Conservation (phyloP, 169 alveolate genomes). For the Amoebophrya sp. region DNA sequence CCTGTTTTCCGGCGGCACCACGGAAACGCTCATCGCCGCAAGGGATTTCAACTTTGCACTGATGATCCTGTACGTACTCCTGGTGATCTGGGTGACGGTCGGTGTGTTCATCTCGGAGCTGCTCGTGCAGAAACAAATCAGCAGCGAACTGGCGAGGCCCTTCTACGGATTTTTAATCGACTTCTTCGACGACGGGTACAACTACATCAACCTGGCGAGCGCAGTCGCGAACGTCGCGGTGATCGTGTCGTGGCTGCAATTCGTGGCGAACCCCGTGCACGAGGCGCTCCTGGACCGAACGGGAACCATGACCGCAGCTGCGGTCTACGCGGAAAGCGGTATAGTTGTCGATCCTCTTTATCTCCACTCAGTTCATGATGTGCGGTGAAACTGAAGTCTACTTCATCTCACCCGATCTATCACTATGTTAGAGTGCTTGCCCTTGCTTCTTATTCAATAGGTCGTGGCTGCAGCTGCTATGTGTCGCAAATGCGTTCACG, state of each 20-base stretch:
- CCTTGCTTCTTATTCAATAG: not conserved
- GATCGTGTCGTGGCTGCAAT: not conserved
- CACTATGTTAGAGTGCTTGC: not conserved
- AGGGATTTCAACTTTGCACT: not conserved
- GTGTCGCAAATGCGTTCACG: not conserved
- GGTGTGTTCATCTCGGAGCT: not conserved
- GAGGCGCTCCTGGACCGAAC: not conserved
- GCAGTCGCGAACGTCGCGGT: not conserved
- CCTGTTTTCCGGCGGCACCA: not conserved
- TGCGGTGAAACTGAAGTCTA: not conserved
- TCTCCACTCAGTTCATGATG: no score
- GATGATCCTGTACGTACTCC: not conserved
- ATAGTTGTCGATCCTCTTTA: no score
- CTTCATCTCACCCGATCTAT: not conserved
- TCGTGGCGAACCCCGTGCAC: not conserved
- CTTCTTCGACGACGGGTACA: not conserved
- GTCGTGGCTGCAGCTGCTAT: not conserved
- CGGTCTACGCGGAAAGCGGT: no score
- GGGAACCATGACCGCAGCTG: no score
- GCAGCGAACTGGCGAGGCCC: not conserved
- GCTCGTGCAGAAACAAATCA: not conserved
- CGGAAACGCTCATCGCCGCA: not conserved
- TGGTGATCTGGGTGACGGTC: not conserved
- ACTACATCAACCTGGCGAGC: not conserved
- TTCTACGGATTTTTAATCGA: not conserved